phyloP scores from a whole-genome alignment of 2,329 filamentous ascomycete genomes.

The Thielaviopsis musarum region DNA sequence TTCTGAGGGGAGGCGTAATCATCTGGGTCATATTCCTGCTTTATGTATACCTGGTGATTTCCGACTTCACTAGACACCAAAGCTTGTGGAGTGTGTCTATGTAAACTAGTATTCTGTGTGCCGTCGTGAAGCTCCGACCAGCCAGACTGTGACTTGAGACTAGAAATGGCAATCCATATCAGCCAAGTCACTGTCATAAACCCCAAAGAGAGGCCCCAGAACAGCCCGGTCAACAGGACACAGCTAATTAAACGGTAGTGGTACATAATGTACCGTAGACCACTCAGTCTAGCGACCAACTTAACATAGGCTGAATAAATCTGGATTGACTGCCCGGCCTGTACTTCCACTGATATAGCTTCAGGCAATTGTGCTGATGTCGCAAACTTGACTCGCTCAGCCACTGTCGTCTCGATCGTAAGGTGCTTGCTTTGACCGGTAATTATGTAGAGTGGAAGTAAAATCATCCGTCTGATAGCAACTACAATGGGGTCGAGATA shows the following conservation, averaged over 20 bases:
- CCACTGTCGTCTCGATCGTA: conserved; percentile 39
- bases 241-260: conserved; percentile 59
- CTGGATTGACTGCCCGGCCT: conserved; percentile 53
- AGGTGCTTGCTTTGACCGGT: conserved; percentile 7
- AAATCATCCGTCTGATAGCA: conserved; percentile 39
- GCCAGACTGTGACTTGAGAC: neutral
- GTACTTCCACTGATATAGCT: conserved; percentile 43
- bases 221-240: conserved; percentile 47
- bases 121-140: conserved; percentile 15
- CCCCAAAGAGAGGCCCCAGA: conserved; percentile 62
- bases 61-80: conserved; percentile 10
- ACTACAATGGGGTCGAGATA: conserved; percentile 59
- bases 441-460: conserved; percentile 53
- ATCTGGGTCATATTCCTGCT: conserved; percentile 9
- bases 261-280: conserved; percentile 75
- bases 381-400: conserved; percentile 53
- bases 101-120: neutral
- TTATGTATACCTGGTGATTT: conserved; percentile 9
- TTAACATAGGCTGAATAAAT: conserved; percentile 54
- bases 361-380: conserved; percentile 24
- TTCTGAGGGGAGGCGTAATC: neutral
- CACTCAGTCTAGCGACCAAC: conserved; percentile 59
- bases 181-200: conserved; percentile 52
- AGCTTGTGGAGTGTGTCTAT: neutral
- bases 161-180: conserved; percentile 21